Evolutionary conservation across 495 filamentous ascomycete genomes (phyloP).

Genomic region (Letharia lupina): DNA sequence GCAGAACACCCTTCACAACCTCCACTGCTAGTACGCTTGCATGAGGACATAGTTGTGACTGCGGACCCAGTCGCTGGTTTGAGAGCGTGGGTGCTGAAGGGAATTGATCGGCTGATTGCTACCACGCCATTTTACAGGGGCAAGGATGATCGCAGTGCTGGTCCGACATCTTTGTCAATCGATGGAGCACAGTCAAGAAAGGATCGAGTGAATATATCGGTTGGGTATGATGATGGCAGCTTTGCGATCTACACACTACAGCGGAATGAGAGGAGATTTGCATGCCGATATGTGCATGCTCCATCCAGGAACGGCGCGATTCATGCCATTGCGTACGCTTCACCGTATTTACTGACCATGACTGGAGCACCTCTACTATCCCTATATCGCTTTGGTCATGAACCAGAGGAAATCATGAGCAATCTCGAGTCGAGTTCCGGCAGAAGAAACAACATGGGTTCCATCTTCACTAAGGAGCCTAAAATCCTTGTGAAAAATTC

Average conservation of each 20-base stretch:
- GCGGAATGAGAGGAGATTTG: slow-evolving; percentile 35
- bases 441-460: background rate
- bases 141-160: slow-evolving; percentile 15
- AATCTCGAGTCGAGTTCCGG: background rate
- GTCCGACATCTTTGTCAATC: slow-evolving; percentile 62
- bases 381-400: slow-evolving; percentile 53
- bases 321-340: slow-evolving; percentile 64
- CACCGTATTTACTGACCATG: slow-evolving; percentile 72
- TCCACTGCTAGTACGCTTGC: slow-evolving; percentile 60
- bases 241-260: slow-evolving; percentile 62
- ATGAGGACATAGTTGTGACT: slow-evolving; percentile 67
- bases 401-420: background rate
- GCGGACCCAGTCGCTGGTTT: slow-evolving; percentile 63
- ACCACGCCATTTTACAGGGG: slow-evolving; percentile 27
- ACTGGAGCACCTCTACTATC: slow-evolving; percentile 63
- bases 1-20: slow-evolving; percentile 43
- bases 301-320: slow-evolving; percentile 53
- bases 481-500: background rate
- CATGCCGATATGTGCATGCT: slow-evolving; percentile 45
- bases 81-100: slow-evolving; percentile 67
- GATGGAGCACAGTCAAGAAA: slow-evolving; percentile 36
- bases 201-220: slow-evolving; percentile 42
- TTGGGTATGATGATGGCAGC: slow-evolving; percentile 72
- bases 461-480: background rate
- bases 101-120: slow-evolving; percentile 45